phyloP scores from a whole-genome alignment of 352 stramenopile genomes.

The Phytophthora tubulina region DNA sequence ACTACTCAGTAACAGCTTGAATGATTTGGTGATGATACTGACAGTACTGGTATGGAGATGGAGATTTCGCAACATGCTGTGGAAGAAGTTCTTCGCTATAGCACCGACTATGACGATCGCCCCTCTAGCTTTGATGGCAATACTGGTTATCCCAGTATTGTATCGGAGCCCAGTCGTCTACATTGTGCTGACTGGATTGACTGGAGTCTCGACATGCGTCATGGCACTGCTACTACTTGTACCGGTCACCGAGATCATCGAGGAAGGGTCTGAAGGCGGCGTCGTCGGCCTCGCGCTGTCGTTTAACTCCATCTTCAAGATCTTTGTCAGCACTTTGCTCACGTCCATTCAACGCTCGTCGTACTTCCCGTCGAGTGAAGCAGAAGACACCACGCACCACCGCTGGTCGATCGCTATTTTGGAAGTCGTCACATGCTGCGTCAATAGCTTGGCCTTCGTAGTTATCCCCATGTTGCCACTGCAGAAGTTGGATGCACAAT shows the following conservation, averaged over 20 bases:
- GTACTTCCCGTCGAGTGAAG: constrained; percentile 41
- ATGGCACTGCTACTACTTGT: constrained; percentile 52
- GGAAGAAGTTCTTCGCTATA: constrained; percentile 47
- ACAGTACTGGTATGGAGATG: constrained; percentile 49
- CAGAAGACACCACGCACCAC: constrained; percentile 28
- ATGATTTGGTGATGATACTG: constrained; percentile 49
- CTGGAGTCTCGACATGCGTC: constrained; percentile 40
- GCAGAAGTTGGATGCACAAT: constrained; percentile 72
- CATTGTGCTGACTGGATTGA: constrained; percentile 36
- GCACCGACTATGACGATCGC: constrained; percentile 45
- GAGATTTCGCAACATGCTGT: constrained; percentile 49
- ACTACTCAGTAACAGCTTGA: constrained; percentile 42
- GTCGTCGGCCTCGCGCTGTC: constrained; percentile 63
- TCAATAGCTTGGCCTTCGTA: constrained; percentile 50
- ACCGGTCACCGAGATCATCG: constrained; percentile 67
- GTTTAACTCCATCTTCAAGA: constrained; percentile 61
- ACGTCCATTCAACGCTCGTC: constrained; percentile 46
- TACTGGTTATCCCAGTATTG: constrained; percentile 38
- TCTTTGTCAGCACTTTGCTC: constrained; percentile 57
- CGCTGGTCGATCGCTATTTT: constrained; percentile 48
- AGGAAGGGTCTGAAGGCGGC: constrained; percentile 65
- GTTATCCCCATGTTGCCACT: constrained; percentile 52
- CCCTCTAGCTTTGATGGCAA: constrained; percentile 36
- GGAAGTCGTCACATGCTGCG: constrained; percentile 42
- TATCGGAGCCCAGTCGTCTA: constrained; percentile 42